phyloP scores from a whole-genome alignment of 139 green algal genomes.

The Tetratostichococcus sp. region DNA sequence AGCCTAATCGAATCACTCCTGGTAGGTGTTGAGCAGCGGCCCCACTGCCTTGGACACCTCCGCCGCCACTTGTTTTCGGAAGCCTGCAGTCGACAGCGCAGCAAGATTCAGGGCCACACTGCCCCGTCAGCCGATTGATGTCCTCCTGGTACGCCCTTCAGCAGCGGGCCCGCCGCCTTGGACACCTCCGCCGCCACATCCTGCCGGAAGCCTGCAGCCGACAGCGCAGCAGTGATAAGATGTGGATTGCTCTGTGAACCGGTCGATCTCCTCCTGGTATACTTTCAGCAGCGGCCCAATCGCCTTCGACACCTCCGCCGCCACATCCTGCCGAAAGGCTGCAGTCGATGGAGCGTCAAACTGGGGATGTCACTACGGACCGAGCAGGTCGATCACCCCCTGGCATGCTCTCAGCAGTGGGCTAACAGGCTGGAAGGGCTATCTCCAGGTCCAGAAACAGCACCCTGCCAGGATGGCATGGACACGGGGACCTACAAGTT shows the following conservation, averaged over 20 bases:
- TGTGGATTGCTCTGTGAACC: not conserved
- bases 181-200: slow-evolving; percentile 23
- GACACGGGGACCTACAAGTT: too few species aligned
- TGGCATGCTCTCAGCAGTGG: too few species aligned
- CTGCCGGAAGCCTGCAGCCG: slow-evolving; percentile 39
- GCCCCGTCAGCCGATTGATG: too few species aligned
- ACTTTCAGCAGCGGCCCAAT: slow-evolving; percentile 73
- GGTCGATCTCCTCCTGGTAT: slow-evolving; percentile 93
- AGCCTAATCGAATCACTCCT: slow-evolving; percentile 94
- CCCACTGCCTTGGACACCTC: slow-evolving; percentile 42
- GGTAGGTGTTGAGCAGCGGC: slow-evolving; percentile 79
- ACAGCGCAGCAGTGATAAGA: not conserved
- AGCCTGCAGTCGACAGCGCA: slow-evolving; percentile 26
- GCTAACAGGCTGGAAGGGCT: too few species aligned
- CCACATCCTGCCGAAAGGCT: slow-evolving; percentile 34
- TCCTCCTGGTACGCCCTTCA: too few species aligned
- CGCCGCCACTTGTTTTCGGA: slow-evolving; percentile 20
- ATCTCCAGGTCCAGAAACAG: too few species aligned
- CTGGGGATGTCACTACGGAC: not conserved
- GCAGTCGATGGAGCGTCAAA: not conserved
- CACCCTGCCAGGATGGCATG: too few species aligned
- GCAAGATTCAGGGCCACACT: not conserved
- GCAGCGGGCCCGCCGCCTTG: slow-evolving; percentile 42
- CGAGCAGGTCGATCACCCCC: too few species aligned
- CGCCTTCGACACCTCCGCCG: slow-evolving; percentile 32